A percentile compares a stretch with the other conserved stretches of the same genome.
Evolutionary conservation across 2,329 filamentous ascomycete species (phyloP).

Genomic region (Aureobasidium subglaciale): DNA sequence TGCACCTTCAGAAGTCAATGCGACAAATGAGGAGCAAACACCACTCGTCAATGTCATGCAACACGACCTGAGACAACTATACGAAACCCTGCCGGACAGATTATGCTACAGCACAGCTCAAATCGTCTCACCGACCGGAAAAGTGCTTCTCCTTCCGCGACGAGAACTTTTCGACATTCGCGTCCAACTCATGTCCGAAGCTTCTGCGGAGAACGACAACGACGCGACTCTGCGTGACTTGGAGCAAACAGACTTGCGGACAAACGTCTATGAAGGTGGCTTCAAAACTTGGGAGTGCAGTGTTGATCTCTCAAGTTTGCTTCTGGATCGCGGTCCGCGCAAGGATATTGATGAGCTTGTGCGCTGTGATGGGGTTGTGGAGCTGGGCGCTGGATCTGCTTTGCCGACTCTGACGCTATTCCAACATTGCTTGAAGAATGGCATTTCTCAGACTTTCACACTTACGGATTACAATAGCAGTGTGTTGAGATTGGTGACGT

Average conservation of each 20-base stretch:
- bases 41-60: conserved; percentile 20
- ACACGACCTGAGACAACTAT: conserved; percentile 36
- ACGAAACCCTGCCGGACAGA: conserved; percentile 58
- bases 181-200: conserved; percentile 71
- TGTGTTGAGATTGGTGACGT: conserved; percentile 68
- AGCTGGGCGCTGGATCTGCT: conserved; percentile 72
- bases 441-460: conserved; percentile 51
- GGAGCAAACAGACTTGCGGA: conserved; percentile 66
- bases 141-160: conserved; percentile 54
- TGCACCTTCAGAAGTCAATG: background rate
- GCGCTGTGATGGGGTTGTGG: conserved; percentile 43
- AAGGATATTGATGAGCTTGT: conserved; percentile 44
- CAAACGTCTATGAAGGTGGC: conserved; percentile 77
- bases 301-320: conserved; percentile 65
- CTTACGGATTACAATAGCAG: conserved; percentile 75
- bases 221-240: conserved; percentile 54
- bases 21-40: background rate
- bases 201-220: conserved; percentile 33
- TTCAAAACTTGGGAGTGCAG: conserved; percentile 90
- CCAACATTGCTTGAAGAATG: conserved; percentile 49
- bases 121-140: conserved; percentile 53
- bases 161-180: conserved; percentile 76
- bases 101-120: conserved; percentile 60
- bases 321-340: conserved; percentile 42
- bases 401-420: conserved; percentile 66